phyloP scores from a whole-genome alignment of 2,329 filamentous ascomycete species.

The Endoconidiophora laricicola region DNA sequence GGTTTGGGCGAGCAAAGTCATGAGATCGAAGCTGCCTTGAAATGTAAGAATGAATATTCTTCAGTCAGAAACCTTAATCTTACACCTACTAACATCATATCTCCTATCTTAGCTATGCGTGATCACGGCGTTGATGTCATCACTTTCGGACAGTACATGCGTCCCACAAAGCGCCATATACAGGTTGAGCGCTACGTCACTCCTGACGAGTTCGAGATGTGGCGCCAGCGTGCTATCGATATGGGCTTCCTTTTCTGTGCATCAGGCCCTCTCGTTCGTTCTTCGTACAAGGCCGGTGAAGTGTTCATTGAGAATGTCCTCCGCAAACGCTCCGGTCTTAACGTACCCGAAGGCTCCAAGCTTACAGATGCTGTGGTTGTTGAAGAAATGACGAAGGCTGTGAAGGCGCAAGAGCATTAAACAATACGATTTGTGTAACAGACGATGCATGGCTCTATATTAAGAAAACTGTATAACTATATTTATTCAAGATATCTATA shows the following conservation, averaged over 20 bases:
- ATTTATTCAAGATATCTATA: no score
- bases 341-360: slow-evolving; percentile 16
- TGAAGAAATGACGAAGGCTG: slow-evolving; percentile 18
- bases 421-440: no score
- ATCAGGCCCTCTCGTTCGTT: slow-evolving; percentile 79
- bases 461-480: no score
- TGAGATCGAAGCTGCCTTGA: slow-evolving; percentile 64
- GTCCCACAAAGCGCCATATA: slow-evolving; percentile 93
- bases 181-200: slow-evolving; percentile 91
- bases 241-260: slow-evolving; percentile 96
- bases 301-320: slow-evolving; percentile 98
- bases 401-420: background rate
- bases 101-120: slow-evolving; percentile 46
- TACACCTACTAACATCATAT: background rate
- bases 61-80: background rate
- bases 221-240: slow-evolving; percentile 76
- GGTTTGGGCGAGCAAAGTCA: slow-evolving; percentile 84
- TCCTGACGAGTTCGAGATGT: slow-evolving; percentile 78
- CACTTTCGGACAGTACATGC: slow-evolving; percentile 99
- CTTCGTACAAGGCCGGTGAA: slow-evolving; percentile 95
- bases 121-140: slow-evolving; percentile 78
- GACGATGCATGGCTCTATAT: no score
- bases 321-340: slow-evolving; percentile 47
- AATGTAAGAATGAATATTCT: slow-evolving; percentile 29
- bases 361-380: slow-evolving; percentile 26